Conservation (phyloP, 2,329 filamentous ascomycete genomes). For the Trichoderma sp. region DNA sequence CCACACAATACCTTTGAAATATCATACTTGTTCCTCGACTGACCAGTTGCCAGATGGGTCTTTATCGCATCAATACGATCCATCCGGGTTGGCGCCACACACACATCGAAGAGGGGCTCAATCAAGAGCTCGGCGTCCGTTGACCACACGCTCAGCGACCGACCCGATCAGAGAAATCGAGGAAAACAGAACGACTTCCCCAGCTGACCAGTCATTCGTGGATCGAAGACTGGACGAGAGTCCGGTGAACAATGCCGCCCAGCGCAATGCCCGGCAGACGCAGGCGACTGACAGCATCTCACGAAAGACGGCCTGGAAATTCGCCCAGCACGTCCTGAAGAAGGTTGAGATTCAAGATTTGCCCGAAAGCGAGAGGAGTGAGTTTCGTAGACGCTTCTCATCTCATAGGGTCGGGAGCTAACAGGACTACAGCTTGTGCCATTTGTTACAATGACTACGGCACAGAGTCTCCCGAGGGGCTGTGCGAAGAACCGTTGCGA, state of each 20-base stretch:
- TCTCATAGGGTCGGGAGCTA: slow-evolving; percentile 13
- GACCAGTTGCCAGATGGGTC: not conserved
- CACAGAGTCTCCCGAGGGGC: slow-evolving; percentile 58
- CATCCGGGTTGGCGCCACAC: slow-evolving; percentile 24
- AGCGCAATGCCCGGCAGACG: slow-evolving; percentile 44
- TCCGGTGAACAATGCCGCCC: slow-evolving; percentile 35
- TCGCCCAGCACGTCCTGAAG: slow-evolving; percentile 51
- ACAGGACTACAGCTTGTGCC: slow-evolving; percentile 52
- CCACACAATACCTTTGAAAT: not conserved
- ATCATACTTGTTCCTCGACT: not conserved
- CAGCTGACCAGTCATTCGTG: slow-evolving; percentile 3
- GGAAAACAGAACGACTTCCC: slow-evolving; percentile 24
- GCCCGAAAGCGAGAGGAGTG: slow-evolving; percentile 52
- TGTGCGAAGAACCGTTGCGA: slow-evolving; percentile 58
- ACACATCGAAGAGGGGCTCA: slow-evolving; percentile 36
- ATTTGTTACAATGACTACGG: slow-evolving; percentile 69
- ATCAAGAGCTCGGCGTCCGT: slow-evolving; percentile 36
- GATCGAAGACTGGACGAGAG: not conserved
- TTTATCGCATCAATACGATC: slow-evolving; percentile 5
- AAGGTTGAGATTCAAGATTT: slow-evolving; percentile 51
- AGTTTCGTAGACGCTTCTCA: slow-evolving; percentile 33
- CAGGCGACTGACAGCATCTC: slow-evolving; percentile 50
- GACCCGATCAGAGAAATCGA: slow-evolving; percentile 35
- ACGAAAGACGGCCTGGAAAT: slow-evolving; percentile 53
- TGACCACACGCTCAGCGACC: slow-evolving; percentile 33